These are phyloP conservation scores for Colletotrichum noveboracense DNA, from an alignment of 2,329 filamentous ascomycete species.

Conservation along the genomic window DNA sequence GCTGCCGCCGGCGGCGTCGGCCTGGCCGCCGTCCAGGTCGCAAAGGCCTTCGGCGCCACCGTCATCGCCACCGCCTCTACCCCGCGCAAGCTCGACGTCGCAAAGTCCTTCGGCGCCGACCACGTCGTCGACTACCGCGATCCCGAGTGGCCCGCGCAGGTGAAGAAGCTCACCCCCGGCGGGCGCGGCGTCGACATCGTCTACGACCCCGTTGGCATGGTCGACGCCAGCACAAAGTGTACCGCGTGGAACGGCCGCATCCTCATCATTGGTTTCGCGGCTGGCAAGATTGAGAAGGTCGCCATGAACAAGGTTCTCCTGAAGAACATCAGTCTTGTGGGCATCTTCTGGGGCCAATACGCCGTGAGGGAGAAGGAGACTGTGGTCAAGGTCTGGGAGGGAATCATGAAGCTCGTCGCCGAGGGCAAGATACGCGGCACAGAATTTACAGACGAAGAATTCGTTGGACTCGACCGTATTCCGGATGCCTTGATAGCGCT, in stretches of 20 bases:
- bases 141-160: slow-evolving; percentile 66
- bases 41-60: slow-evolving; percentile 88
- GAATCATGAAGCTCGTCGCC: slow-evolving; percentile 78
- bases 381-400: slow-evolving; percentile 79
- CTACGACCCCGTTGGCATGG: slow-evolving; percentile 91
- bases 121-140: slow-evolving; percentile 79
- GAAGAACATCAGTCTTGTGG: slow-evolving; percentile 92
- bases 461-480: slow-evolving; percentile 81
- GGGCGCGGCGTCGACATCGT: slow-evolving; percentile 85
- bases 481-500: slow-evolving; percentile 78
- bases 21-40: slow-evolving; percentile 88
- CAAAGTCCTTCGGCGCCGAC: slow-evolving; percentile 82
- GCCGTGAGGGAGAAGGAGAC: slow-evolving; percentile 72
- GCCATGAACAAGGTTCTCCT: slow-evolving; percentile 90
- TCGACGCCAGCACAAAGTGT: slow-evolving; percentile 88
- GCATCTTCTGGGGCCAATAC: slow-evolving; percentile 92
- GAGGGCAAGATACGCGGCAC: slow-evolving; percentile 83
- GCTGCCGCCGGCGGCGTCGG: slow-evolving; percentile 93
- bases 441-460: slow-evolving; percentile 81
- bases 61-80: slow-evolving; percentile 94
- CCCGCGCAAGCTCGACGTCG: slow-evolving; percentile 79
- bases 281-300: slow-evolving; percentile 80
- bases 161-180: slow-evolving; percentile 79
- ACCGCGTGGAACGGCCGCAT: slow-evolving; percentile 92
- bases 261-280: slow-evolving; percentile 80